Evolutionary conservation across 805 yeast species (phyloP).

Genomic region (Ogataea haglerorum): DNA sequence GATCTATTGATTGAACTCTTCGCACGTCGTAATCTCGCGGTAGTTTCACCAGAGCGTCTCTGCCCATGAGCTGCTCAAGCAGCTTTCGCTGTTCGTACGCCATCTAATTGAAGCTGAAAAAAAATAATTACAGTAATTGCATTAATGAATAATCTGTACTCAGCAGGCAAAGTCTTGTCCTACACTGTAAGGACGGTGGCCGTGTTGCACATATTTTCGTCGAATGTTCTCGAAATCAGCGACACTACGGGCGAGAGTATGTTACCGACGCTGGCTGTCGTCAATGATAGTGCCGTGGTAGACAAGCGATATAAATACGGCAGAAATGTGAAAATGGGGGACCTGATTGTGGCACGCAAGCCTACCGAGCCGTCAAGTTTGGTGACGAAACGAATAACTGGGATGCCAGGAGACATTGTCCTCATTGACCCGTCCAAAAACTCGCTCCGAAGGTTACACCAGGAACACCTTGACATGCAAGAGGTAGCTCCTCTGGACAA

Average conservation of each 20-base stretch:
- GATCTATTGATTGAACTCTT: slow-evolving; percentile 17
- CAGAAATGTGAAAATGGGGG: slow-evolving; percentile 70
- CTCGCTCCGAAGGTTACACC: slow-evolving; percentile 36
- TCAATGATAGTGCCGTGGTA: slow-evolving; percentile 77
- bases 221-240: slow-evolving; percentile 26
- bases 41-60: slow-evolving; percentile 39
- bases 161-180: slow-evolving; percentile 20
- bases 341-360: slow-evolving; percentile 79
- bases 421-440: slow-evolving; percentile 74
- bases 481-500: slow-evolving; percentile 18
- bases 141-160: slow-evolving; percentile 5
- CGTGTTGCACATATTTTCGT: slow-evolving; percentile 50
- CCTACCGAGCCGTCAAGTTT: slow-evolving; percentile 85
- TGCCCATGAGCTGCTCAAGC: slow-evolving; percentile 80
- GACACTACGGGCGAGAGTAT: slow-evolving; percentile 91
- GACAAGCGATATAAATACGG: slow-evolving; percentile 64
- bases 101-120: slow-evolving; percentile 1
- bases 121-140: slow-evolving; percentile 1
- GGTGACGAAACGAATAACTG: slow-evolving; percentile 90
- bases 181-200: slow-evolving; percentile 60
- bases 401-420: slow-evolving; percentile 92
- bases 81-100: slow-evolving; percentile 72
- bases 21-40: slow-evolving; percentile 28
- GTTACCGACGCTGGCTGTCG: slow-evolving; percentile 82
- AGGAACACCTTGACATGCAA: slow-evolving; percentile 8